phyloP scores from a whole-genome alignment of 495 filamentous ascomycete genomes.

The Aspergillus carlsbadensis region DNA sequence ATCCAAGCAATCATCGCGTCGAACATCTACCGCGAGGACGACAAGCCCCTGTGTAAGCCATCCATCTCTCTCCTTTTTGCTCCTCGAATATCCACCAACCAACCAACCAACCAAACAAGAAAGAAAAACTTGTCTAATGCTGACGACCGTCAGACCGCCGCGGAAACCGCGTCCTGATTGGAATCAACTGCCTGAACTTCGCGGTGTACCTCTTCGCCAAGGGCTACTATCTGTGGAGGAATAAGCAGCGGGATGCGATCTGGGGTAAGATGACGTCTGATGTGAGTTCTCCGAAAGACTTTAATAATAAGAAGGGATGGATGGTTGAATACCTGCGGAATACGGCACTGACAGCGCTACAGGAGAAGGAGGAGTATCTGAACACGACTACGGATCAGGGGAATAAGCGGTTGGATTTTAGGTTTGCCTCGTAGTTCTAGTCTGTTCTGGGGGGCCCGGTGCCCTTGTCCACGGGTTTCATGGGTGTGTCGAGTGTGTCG shows the following conservation, averaged over 20 bases:
- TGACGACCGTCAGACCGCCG: conserved; percentile 37
- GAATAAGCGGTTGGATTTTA: no score
- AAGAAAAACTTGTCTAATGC: no score
- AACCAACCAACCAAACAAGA: no score
- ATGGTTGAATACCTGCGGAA: no score
- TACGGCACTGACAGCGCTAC: no score
- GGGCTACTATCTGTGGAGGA: conserved; percentile 38
- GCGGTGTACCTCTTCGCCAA: conserved; percentile 34
- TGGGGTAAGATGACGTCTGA: conserved; percentile 2
- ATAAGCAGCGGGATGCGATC: conserved; percentile 8
- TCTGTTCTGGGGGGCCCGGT: no score
- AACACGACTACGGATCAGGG: conserved; percentile 14
- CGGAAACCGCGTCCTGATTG: conserved; percentile 50
- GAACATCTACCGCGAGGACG: conserved; percentile 59
- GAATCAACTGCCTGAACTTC: conserved; percentile 44
- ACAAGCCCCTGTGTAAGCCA: conserved; percentile 46
- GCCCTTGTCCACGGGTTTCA: no score
- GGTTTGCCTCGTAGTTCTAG: no score
- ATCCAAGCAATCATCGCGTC: conserved; percentile 48
- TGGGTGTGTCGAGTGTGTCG: no score
- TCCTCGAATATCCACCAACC: no score
- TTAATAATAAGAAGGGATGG: no score
- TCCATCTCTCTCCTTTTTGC: neutral
- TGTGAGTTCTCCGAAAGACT: neutral
- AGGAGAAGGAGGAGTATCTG: conserved; percentile 22